These are phyloP conservation scores for Naganishia antarctica DNA, from an alignment of 768 basidiomycete species.

Conservation along the genomic window DNA sequence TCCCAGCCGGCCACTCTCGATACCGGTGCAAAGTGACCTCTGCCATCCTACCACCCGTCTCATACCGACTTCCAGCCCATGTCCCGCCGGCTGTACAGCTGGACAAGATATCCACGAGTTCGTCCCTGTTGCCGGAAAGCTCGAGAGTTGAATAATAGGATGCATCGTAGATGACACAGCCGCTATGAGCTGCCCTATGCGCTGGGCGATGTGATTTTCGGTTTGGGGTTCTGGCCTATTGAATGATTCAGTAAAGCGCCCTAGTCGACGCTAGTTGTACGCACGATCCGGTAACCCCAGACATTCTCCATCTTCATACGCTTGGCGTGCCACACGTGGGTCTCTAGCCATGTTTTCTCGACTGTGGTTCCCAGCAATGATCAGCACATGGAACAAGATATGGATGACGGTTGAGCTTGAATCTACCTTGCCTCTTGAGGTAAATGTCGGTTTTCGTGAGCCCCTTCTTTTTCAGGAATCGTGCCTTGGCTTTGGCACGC, in stretches of 20 bases:
- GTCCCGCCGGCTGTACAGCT: conserved; percentile 52
- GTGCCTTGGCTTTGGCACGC: conserved; percentile 58
- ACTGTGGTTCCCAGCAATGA: conserved; percentile 53
- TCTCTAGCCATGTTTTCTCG: conserved; percentile 88
- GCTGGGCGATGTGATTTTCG: conserved; percentile 90
- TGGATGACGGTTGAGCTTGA: not conserved
- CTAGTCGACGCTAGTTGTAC: not conserved
- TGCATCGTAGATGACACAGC: conserved; percentile 81
- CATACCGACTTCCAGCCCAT: conserved; percentile 55
- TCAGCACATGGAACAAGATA: not conserved
- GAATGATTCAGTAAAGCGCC: not conserved
- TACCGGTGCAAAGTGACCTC: conserved; percentile 66
- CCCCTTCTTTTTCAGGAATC: conserved; percentile 56
- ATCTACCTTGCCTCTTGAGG: conserved; percentile 68
- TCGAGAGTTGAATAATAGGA: conserved; percentile 77
- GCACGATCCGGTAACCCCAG: conserved; percentile 79
- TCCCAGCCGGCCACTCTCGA: conserved; percentile 61
- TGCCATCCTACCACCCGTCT: conserved; percentile 62
- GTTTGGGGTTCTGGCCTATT: conserved; percentile 67
- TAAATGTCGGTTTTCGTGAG: conserved; percentile 61
- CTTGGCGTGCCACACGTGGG: conserved; percentile 96
- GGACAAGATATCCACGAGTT: conserved; percentile 57
- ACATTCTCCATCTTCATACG: conserved; percentile 88
- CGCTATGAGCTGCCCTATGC: conserved; percentile 78
- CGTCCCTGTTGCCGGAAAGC: conserved; percentile 60